Base-by-base conservation (phyloP, 371 early-diverging fungal species). In the Mortierella polycephala region DNA sequence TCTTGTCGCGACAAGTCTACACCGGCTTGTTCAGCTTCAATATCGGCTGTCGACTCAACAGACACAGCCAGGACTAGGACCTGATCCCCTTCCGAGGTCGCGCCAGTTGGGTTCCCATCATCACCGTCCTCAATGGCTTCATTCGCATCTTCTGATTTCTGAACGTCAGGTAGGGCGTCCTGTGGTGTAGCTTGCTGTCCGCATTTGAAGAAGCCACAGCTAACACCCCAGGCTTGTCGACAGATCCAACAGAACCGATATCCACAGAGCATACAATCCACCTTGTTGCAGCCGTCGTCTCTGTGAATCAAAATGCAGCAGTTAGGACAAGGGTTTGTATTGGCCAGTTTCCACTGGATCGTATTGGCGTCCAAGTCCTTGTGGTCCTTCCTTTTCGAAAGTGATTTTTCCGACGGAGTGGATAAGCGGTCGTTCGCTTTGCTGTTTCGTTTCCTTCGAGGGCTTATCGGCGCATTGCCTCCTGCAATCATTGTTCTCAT, bases 241-340 rank as follows among this genome's bases (percentile, higher is more conserved):
- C 87, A 87, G 23, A 87, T 64, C 93, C 93, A 93, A 57, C 93
- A 93, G 70, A 93, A 93, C 16, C 85, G 75, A 75, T 85, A 83
- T 1, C 92, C 93, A 74, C 93, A 93, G 40, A 86, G 85, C 57
- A 89, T 85, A 54, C 93, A 93, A 58, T 93, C 92, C 0, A 93
- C 91, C 74, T 92, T 91, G 70, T 93, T 92, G 64, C 93, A 93
- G 7, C 93, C 93, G 72, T 93, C 93, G 51, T 93, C 93, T 16
- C 93, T 74, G 49, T 91, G 89, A 46, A 93, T 93, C 81, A 93
- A 82, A 41, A 92, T 89, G 20, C 85, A 89, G 71, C 93, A 93
- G 45, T 86, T 86, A 6, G 93, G 93, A 69, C 93, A 93, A 44
- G 83, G 88, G 55, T 62, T 88, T 82, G 92, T 88, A 85, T 74